Base-by-base conservation (phyloP, 305 asterid genomes). In the Solanum hybrid region DNA sequence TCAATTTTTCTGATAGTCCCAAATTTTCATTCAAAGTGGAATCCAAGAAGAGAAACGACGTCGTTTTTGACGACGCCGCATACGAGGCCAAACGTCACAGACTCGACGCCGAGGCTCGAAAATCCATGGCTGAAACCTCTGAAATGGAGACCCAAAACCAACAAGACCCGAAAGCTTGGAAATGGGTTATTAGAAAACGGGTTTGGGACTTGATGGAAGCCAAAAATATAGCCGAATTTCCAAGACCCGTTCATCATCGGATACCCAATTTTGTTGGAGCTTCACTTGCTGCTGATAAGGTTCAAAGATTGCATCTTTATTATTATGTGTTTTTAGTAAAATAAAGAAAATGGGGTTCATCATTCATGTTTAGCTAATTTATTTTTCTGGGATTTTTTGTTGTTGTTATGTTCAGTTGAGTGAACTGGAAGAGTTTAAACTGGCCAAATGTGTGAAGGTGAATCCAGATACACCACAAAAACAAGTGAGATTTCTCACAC, bases 391-490 rank as follows among this genome's bases (percentile, higher is more conserved):
- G n/a, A 16, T 8, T n/a, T 64, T 33, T 31, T 64, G 24, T 71
- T 86, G 7, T n/a, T n/a, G 61, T 79, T 11, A 26, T 26, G 90
- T 87, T 87, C 94, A 97, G 99, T 89, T 97, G 51, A 94, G 98
- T 92, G 96, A 92, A 86, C 61, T 97, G 94, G 95, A 95, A 89
- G 98, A 90, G 93, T 97, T 96, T 88, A 94, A 93, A 91, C 90
- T 87, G 92, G 97, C 99, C 11, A 89, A 93, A 14, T 97, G 98
- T 92, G 99, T 97, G 93, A 97, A 97, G 90, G 98, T 97, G 81
- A 97, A 97, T 92, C 99, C 99, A 85, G 99, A 97, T 88, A 96
- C 98, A 9, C 99, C 99, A 3, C 99, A 97, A 90, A 97, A 95
- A 91, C 99, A 96, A 95, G 96, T 95, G 92, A 94, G 99, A 92